phyloP scores from a whole-genome alignment of 352 stramenopile genomes.

The Phytophthora pseudosyringae region DNA sequence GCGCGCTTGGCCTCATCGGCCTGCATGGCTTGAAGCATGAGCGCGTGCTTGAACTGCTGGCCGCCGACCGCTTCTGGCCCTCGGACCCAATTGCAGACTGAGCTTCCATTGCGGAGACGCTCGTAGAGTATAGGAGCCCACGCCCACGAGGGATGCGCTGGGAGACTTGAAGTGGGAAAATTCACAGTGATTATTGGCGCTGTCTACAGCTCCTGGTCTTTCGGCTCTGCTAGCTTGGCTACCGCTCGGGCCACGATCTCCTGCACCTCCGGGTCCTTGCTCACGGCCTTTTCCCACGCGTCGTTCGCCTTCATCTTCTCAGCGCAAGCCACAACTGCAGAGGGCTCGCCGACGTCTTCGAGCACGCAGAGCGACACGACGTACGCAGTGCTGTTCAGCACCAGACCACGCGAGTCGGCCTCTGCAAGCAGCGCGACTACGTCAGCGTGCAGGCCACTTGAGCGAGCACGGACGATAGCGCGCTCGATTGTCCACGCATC shows the following conservation, averaged over 20 bases:
- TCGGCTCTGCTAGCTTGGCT: conserved; percentile 13
- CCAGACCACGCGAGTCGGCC: conserved; percentile 38
- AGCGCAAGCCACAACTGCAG: conserved; percentile 39
- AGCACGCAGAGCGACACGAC: conserved; percentile 54
- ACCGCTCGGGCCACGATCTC: conserved; percentile 36
- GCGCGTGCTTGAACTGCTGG: conserved; percentile 9
- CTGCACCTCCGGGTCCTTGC: conserved; percentile 44
- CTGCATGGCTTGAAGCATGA: conserved; percentile 7
- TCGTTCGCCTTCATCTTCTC: conserved; percentile 38
- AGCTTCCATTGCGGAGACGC: conserved; percentile 18
- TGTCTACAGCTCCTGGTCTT: conserved; percentile 19
- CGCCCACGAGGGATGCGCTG: conserved; percentile 16
- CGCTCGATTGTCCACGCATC: conserved; percentile 59
- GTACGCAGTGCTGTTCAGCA: conserved; percentile 55
- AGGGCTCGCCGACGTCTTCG: conserved; percentile 32
- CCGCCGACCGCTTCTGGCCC: not conserved
- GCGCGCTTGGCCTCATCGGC: conserved; percentile 39
- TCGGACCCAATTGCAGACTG: conserved; percentile 24
- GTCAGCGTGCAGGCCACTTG: conserved; percentile 45
- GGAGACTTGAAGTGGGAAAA: conserved; percentile 27
- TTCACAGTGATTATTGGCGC: conserved; percentile 20
- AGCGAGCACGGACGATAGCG: conserved; percentile 62
- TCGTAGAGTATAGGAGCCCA: not conserved
- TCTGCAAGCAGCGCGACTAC: conserved; percentile 54
- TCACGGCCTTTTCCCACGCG: conserved; percentile 40